Base-by-base conservation (phyloP, 495 filamentous ascomycete species). In the Bacidia gigantensis region DNA sequence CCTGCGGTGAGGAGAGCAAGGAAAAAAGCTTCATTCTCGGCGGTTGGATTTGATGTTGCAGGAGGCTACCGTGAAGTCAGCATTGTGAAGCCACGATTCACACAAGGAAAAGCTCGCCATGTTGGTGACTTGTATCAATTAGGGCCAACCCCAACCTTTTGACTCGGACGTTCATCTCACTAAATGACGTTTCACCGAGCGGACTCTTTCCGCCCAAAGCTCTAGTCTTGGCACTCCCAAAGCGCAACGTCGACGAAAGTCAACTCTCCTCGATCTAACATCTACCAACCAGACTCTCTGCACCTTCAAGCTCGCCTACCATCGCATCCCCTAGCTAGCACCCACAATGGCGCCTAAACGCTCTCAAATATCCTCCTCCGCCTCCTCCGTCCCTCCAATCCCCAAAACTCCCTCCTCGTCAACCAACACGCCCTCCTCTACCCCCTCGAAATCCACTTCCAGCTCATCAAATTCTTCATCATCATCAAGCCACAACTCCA, bases 1-100 rank as follows among this genome's bases (percentile, higher is more conserved):
- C 83, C 71, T 46, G 87, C 87, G 55, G 88, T 95, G 25, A 98
- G 74, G 58, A 78, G 72, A 49, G 82, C 84, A 65, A 98, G 83
- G 59, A 84, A 58, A 66, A 82, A 82, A 47, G 90, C 87, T 49
- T 58, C 47, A 50, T 50, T 50, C 3, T 50, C 47, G 11, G 32
- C 47, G 47, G 21, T 26, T 47, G 44, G 26, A 22, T 22, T n/a
- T 24, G 44, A 22, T 21, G 44, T 47, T 22, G 44, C 18, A 47
- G 44, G 21, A n/a, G n/a, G n/a, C n/a, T n/a, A n/a, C n/a, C n/a
- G n/a, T n/a, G n/a, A n/a, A n/a, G n/a, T n/a, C n/a, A n/a, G n/a
- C n/a, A n/a, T n/a, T n/a, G n/a, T n/a, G n/a, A n/a, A n/a, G n/a
- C n/a, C n/a, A n/a, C n/a, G n/a, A n/a, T n/a, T n/a, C n/a, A n/a